A percentile compares a stretch with the other conserved stretches of the same genome.
phyloP scores from a whole-genome alignment of 2,329 filamentous ascomycete genomes.

The Cadophora gregata region DNA sequence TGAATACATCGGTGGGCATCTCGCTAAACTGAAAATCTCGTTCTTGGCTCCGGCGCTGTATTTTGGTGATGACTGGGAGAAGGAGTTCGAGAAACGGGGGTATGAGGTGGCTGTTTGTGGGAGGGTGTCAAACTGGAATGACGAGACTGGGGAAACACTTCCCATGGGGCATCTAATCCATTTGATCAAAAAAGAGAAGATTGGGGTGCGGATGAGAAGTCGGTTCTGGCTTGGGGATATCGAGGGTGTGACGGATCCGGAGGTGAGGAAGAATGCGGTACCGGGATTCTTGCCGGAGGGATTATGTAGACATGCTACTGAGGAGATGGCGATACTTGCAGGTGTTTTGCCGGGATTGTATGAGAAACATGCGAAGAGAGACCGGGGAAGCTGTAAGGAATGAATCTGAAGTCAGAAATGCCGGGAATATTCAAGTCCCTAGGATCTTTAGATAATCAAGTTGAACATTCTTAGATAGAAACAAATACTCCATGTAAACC shows the following conservation, averaged over 20 bases:
- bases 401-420: not conserved
- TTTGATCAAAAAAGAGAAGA: conserved; percentile 25
- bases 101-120: conserved; percentile 21
- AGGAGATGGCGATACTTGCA: conserved; percentile 23
- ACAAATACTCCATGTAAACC: not conserved
- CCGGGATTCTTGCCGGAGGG: conserved; percentile 13
- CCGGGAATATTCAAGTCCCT: not conserved
- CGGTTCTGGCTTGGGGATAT: conserved; percentile 22
- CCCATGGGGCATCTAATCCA: conserved; percentile 21
- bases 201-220: conserved; percentile 22
- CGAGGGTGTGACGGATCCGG: conserved; percentile 18
- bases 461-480: not conserved
- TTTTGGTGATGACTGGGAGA: conserved; percentile 21
- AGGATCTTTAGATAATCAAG: not conserved
- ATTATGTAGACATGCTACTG: conserved; percentile 21
- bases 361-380: conserved; percentile 21
- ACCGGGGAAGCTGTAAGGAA: not conserved
- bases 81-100: conserved; percentile 12
- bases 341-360: conserved; percentile 15
- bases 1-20: conserved; percentile 22
- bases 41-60: conserved; percentile 17
- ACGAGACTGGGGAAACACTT: conserved; percentile 14
- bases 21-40: conserved; percentile 19
- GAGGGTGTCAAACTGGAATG: conserved; percentile 20
- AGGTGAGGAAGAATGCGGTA: conserved; percentile 11